Conservation (phyloP, 1,139 yeast species). For the Hansenula sp. region DNA sequence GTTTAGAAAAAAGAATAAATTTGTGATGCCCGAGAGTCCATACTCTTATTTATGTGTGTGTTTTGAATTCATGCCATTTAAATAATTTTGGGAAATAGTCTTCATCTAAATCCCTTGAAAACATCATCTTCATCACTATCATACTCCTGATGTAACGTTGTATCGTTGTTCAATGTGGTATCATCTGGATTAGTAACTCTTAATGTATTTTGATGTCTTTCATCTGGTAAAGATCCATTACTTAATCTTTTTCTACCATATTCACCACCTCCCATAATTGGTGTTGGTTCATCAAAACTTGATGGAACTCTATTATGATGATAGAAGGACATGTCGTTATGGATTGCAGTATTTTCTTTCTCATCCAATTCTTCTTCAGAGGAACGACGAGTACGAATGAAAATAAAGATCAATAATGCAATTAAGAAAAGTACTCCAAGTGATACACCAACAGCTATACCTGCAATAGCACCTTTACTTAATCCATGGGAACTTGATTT, state of each 20-base stretch:
- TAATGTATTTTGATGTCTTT: slow-evolving; percentile 27
- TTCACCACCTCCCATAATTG: slow-evolving; percentile 14
- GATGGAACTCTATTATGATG: neutral
- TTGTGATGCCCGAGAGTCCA: too few species aligned
- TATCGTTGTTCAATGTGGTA: slow-evolving; percentile 12
- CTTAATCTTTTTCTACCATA: slow-evolving; percentile 44
- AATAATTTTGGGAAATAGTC: too few species aligned
- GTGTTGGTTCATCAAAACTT: slow-evolving; percentile 14
- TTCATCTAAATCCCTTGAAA: slow-evolving; percentile 12
- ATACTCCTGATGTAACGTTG: slow-evolving; percentile 12
- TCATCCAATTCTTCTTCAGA: slow-evolving; percentile 24
- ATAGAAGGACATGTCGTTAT: slow-evolving; percentile 16
- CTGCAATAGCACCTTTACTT: slow-evolving; percentile 69
- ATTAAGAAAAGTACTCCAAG: slow-evolving; percentile 41
- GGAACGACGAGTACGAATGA: slow-evolving; percentile 36
- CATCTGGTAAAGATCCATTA: slow-evolving; percentile 69
- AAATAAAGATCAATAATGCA: slow-evolving; percentile 33
- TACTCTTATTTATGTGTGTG: too few species aligned
- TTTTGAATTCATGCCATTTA: too few species aligned
- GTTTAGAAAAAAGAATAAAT: too few species aligned
- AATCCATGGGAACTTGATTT: slow-evolving; percentile 21
- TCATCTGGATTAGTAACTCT: slow-evolving; percentile 22
- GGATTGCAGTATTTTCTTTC: slow-evolving; percentile 12
- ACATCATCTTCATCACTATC: slow-evolving; percentile 11
- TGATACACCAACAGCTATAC: slow-evolving; percentile 62